phyloP scores from a whole-genome alignment of 2,329 filamentous ascomycete genomes.

The Periglandula ipomoeae region DNA sequence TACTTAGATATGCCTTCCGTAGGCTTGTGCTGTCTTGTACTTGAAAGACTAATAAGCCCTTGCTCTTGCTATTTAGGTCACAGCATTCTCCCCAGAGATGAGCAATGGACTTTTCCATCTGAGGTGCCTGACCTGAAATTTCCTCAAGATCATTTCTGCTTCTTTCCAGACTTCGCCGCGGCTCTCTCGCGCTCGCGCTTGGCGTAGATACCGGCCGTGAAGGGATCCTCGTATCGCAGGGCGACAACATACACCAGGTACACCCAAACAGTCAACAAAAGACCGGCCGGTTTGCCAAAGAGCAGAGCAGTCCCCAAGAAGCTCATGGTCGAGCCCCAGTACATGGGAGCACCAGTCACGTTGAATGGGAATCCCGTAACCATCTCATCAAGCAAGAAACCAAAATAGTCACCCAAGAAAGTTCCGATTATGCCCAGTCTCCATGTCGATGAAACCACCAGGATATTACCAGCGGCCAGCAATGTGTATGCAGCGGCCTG shows the following conservation, averaged over 20 bases:
- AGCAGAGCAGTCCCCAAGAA: slow-evolving; percentile 82
- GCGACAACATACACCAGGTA: slow-evolving; percentile 72
- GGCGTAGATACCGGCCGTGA: slow-evolving; percentile 86
- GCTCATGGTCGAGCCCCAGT: slow-evolving; percentile 85
- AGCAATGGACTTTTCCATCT: neutral
- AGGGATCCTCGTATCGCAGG: slow-evolving; percentile 83
- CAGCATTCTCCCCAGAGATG: neutral
- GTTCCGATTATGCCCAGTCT: slow-evolving; percentile 89
- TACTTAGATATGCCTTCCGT: too few relatives aligned
- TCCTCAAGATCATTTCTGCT: slow-evolving; percentile 32
- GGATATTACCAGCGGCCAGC: slow-evolving; percentile 65
- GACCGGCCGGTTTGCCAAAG: slow-evolving; percentile 78
- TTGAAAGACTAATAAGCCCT: too few relatives aligned
- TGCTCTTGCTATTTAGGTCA: too few relatives aligned
- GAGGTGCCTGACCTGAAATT: neutral
- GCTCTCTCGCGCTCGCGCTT: slow-evolving; percentile 61
- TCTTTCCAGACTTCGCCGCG: slow-evolving; percentile 37
- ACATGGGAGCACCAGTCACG: slow-evolving; percentile 87
- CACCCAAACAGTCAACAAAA: slow-evolving; percentile 68
- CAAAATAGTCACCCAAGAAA: slow-evolving; percentile 97
- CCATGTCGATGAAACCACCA: slow-evolving; percentile 86
- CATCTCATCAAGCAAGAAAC: slow-evolving; percentile 91
- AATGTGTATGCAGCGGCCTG: slow-evolving; percentile 61
- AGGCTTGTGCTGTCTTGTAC: too few relatives aligned
- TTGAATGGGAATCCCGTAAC: slow-evolving; percentile 96